These are phyloP conservation scores for Neurospora tetrasperma DNA, from an alignment of 495 filamentous ascomycete genomes.

Conservation along the genomic window DNA sequence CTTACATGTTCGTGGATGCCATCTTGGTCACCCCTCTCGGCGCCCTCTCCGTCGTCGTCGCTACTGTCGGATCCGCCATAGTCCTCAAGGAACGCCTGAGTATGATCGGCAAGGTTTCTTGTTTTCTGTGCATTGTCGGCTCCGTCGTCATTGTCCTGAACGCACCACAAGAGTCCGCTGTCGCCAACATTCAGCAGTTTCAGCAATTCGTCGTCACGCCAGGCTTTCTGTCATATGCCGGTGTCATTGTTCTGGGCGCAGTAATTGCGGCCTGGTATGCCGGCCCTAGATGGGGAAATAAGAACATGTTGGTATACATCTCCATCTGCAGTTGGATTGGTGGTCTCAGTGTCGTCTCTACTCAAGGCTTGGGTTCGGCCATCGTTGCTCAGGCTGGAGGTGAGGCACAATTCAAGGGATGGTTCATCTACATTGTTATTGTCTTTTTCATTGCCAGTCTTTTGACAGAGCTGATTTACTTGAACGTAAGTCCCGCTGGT, in stretches of 20 bases:
- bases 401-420: slow-evolving; percentile 82
- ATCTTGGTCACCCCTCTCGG: slow-evolving; percentile 93
- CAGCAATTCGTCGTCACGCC: slow-evolving; percentile 78
- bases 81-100: slow-evolving; percentile 93
- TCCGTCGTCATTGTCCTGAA: slow-evolving; percentile 91
- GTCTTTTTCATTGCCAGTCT: slow-evolving; percentile 84
- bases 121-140: slow-evolving; percentile 89
- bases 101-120: slow-evolving; percentile 92
- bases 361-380: slow-evolving; percentile 86
- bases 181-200: slow-evolving; percentile 86
- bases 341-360: slow-evolving; percentile 88
- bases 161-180: slow-evolving; percentile 76
- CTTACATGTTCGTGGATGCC: slow-evolving; percentile 94
- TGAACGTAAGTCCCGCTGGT: slow-evolving; percentile 63
- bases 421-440: slow-evolving; percentile 89
- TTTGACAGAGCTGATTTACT: slow-evolving; percentile 83
- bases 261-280: slow-evolving; percentile 68
- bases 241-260: slow-evolving; percentile 68
- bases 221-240: slow-evolving; percentile 76
- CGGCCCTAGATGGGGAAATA: slow-evolving; percentile 85
- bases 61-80: slow-evolving; percentile 85
- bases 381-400: slow-evolving; percentile 80
- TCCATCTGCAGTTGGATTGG: slow-evolving; percentile 92
- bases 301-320: slow-evolving; percentile 95
- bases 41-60: slow-evolving; percentile 91